Percentiles rank a stretch among this genome's conserved stretches.
phyloP scores from a whole-genome alignment of 495 filamentous ascomycete genomes.

The Evernia prunastri region DNA sequence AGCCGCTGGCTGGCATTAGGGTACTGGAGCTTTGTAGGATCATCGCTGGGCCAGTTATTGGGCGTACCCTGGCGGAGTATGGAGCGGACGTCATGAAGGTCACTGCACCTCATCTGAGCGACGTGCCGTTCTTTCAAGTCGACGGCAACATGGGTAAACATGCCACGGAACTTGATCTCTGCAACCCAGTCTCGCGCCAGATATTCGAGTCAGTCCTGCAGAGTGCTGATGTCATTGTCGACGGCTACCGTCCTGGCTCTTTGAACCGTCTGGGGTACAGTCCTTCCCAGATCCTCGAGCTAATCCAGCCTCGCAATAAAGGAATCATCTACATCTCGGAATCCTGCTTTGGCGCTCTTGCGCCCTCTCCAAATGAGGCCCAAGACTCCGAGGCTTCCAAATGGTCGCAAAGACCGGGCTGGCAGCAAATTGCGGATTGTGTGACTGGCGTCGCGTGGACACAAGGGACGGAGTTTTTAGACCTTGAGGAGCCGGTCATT shows the following conservation, averaged over 20 bases:
- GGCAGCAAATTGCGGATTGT: conserved; percentile 52
- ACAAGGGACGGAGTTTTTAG: conserved; percentile 65
- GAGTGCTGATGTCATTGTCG: conserved; percentile 55
- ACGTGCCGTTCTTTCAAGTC: conserved; percentile 24
- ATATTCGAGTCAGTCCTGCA: conserved; percentile 54
- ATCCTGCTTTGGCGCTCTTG: conserved; percentile 58
- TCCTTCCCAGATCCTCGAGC: conserved; percentile 41
- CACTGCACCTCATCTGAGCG: neutral
- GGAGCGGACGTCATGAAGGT: conserved; percentile 22
- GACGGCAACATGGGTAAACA: conserved; percentile 64
- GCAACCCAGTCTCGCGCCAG: conserved; percentile 43
- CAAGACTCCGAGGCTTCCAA: conserved; percentile 20
- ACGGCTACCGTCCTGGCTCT: conserved; percentile 63
- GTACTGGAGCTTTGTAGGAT: conserved; percentile 40
- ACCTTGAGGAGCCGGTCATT: conserved; percentile 60
- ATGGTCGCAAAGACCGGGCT: conserved; percentile 46
- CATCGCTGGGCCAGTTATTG: conserved; percentile 55
- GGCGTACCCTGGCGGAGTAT: conserved; percentile 60
- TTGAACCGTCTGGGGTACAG: conserved; percentile 61
- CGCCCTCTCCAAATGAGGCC: neutral
- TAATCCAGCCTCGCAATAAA: conserved; percentile 49
- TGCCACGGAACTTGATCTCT: conserved; percentile 53
- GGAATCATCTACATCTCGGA: conserved; percentile 65
- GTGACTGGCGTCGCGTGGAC: conserved; percentile 65
- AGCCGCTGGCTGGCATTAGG: conserved; percentile 1